phyloP scores from a whole-genome alignment of 805 yeast genomes.

The Zygosaccharomyces bisporus region DNA sequence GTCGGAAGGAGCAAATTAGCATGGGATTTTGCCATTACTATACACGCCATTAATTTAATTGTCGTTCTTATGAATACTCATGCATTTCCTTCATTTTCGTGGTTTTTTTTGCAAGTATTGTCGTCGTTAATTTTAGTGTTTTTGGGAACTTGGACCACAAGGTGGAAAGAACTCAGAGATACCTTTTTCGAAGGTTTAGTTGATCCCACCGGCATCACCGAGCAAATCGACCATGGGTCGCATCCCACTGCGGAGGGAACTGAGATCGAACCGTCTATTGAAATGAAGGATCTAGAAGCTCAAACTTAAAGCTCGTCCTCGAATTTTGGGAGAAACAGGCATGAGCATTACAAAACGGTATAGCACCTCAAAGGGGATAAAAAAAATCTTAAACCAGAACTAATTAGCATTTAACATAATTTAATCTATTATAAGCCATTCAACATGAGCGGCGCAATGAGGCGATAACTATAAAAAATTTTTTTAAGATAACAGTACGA shows the following conservation, averaged over 20 bases:
- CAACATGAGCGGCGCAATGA: no score
- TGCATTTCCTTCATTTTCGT: constrained; percentile 67
- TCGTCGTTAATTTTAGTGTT: constrained; percentile 68
- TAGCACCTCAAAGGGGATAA: not conserved
- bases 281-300: constrained; percentile 28
- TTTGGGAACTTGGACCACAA: constrained; percentile 82
- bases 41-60: constrained; percentile 73
- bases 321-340: not conserved
- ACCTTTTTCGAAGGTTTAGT: constrained; percentile 84
- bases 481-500: no score
- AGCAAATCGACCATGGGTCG: constrained; percentile 5
- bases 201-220: constrained; percentile 43
- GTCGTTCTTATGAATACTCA: constrained; percentile 65
- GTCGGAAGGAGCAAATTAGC: constrained; percentile 93
- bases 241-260: constrained; percentile 6
- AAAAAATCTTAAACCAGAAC: not conserved
- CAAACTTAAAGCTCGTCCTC: constrained; percentile 11
- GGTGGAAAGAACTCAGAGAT: constrained; percentile 87
- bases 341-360: not conserved
- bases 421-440: no score
- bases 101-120: constrained; percentile 79
- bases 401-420: not conserved
- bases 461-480: no score
- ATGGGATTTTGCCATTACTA: constrained; percentile 94
- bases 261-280: constrained; percentile 10